Evolutionary conservation across 2,329 filamentous ascomycete genomes (phyloP), one percentile per base, ranked within the genome.

Genomic region (Dendrostoma leiphaemia): DNA sequence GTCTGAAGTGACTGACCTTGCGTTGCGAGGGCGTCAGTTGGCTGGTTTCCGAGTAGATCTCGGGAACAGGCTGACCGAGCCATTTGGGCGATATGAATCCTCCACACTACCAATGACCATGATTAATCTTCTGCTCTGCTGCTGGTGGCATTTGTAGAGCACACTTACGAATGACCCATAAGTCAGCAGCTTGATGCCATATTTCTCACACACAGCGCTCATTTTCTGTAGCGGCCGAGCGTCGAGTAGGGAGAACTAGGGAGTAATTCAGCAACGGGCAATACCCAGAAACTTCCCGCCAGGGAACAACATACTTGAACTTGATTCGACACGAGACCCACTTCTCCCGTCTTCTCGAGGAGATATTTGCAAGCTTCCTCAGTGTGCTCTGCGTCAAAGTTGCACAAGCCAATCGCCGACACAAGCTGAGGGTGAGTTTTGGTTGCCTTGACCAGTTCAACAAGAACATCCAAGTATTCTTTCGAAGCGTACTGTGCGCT

Each of bases 11-110:
- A 32, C 46, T 12, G 8, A 53, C 50, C 50, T 72, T 71, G 45
- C 70, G 63, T 48, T 72, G 70, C 4, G 69, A 70, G 3, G 69
- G 69, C 1, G 69, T 72, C 9, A 72, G 58, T 5, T 41, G 57
- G 7, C 40, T 59, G 15, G 63, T 55, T 46, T 65, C 58, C 2
- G 63, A 64, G 58, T 71, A 71, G 17, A 67, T 55, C 17, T 68
- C 64, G 0, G 69, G 69, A 3, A 57, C 54, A n/a, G 65, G 63
- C 48, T 65, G 56, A 26, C 43, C 45, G 9, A 69, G 63, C 70
- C 69, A 73, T 49, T 62, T 59, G 26, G 66, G 46, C 2, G 69
- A 66, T 24, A 73, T 61, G 41, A 72, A 67, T 6, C 70, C 70
- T 34, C 69, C 70, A 49, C 67, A 69, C 67, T 58, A 31, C 0